A percentile compares a stretch with the other conserved stretches of the same genome.
These are phyloP conservation scores for Plectranthus barbatus DNA, from an alignment of 257 asterid genomes.

Conservation along the genomic window DNA sequence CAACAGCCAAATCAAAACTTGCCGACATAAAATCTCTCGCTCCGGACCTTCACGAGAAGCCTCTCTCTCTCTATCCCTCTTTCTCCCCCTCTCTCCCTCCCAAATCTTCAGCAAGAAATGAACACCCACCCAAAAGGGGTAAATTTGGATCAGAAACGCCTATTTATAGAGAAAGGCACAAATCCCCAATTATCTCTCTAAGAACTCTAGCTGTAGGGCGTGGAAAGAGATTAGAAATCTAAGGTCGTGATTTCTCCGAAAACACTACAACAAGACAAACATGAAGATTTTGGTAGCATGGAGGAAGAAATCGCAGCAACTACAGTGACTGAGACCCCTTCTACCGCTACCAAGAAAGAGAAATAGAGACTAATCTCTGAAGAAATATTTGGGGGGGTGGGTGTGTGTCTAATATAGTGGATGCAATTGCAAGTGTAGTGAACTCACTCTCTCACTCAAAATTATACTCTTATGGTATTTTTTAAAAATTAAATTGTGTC, in stretches of 20 bases:
- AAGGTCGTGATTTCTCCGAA: constrained; percentile 33
- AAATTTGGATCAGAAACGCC: constrained; percentile 26
- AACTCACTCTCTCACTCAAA: neutral
- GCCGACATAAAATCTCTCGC: too few species aligned
- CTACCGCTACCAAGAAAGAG: constrained; percentile 14
- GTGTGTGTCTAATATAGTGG: too few species aligned
- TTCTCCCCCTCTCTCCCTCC: constrained; percentile 12
- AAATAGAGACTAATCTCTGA: constrained; percentile 1
- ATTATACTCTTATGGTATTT: neutral
- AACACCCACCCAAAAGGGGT: constrained; percentile 13
- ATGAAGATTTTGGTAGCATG: constrained; percentile 19
- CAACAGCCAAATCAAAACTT: too few species aligned
- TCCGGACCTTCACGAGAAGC: constrained; percentile 2
- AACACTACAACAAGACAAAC: constrained; percentile 27
- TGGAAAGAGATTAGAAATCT: constrained; percentile 42
- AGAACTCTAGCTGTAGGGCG: too few species aligned
- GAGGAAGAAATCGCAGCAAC: constrained; percentile 20
- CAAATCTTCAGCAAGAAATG: neutral
- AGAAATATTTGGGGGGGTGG: too few species aligned
- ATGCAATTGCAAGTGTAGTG: too few species aligned
- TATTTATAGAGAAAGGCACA: constrained; percentile 20
- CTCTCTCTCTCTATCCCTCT: constrained; percentile 15
- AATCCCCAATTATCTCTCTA: neutral
- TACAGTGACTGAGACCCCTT: constrained; percentile 24
- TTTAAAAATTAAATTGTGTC: too few species aligned